A percentile compares a stretch with the other conserved stretches of the same genome.
These are phyloP conservation scores for Yamadazyma blattariae DNA, from an alignment of 1,139 yeast genomes.

Conservation along the genomic window DNA sequence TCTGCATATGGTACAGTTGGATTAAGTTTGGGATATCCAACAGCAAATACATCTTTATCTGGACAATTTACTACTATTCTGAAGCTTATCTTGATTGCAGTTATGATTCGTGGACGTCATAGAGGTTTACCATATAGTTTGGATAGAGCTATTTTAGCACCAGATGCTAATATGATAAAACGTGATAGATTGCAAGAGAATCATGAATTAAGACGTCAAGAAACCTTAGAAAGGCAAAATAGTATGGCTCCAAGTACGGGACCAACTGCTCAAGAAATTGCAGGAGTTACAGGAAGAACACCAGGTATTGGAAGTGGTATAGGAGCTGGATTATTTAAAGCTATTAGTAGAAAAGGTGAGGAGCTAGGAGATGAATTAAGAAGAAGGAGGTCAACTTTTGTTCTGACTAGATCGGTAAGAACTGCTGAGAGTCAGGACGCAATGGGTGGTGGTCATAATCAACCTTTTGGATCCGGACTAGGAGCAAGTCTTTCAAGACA, in stretches of 20 bases:
- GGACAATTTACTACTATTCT: conserved; percentile 71
- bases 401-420: background rate
- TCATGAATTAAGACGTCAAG: conserved; percentile 43
- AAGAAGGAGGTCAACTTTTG: conserved; percentile 4
- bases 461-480: too few species aligned
- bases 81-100: conserved; percentile 79
- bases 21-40: conserved; percentile 77
- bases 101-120: conserved; percentile 93
- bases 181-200: conserved; percentile 68
- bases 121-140: conserved; percentile 94
- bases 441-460: background rate
- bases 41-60: conserved; percentile 62
- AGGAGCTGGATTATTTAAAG: conserved; percentile 11
- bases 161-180: conserved; percentile 63
- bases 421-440: background rate
- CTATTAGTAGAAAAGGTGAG: conserved; percentile 14
- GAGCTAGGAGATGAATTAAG: conserved; percentile 10
- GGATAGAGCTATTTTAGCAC: conserved; percentile 91
- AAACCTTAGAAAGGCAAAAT: conserved; percentile 26
- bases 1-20: conserved; percentile 98
- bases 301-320: background rate
- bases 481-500: background rate
- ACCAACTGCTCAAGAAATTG: background rate
- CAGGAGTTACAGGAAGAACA: background rate
- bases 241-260: conserved; percentile 11